These are phyloP conservation scores for Ceratorhiza oryzae-sativae DNA, from an alignment of 1,284 basidiomycete species.

Conservation along the genomic window DNA sequence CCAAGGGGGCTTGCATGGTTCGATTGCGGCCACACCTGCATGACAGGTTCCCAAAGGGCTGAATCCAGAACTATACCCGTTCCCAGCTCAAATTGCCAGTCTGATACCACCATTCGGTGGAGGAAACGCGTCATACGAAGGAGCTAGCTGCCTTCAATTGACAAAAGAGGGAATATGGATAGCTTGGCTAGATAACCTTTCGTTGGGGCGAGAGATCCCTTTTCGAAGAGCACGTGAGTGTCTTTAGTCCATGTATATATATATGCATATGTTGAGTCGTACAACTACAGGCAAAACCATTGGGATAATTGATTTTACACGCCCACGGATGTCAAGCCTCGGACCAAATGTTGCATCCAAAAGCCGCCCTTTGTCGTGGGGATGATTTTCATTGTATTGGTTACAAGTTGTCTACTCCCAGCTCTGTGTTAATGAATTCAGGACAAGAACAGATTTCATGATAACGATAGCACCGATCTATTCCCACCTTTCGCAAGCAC, in stretches of 20 bases:
- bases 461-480: slow-evolving; percentile 3
- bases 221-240: slow-evolving; percentile 4
- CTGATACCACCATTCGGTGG: slow-evolving; percentile 2
- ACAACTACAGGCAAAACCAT: not conserved
- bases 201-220: not conserved
- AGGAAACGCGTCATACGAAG: not conserved
- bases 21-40: not conserved
- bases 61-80: not conserved
- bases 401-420: not conserved
- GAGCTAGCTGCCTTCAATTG: slow-evolving; percentile 14
- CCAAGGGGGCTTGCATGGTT: not conserved
- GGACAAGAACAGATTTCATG: not conserved
- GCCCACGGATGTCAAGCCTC: not conserved
- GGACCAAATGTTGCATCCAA: not conserved
- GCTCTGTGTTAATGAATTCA: slow-evolving; percentile 13
- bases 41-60: not conserved
- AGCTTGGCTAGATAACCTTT: not conserved
- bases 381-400: not conserved
- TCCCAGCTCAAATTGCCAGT: slow-evolving; percentile 2
- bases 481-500: slow-evolving; percentile 76
- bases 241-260: not conserved
- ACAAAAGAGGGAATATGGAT: slow-evolving; percentile 25
- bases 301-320: slow-evolving; percentile 17
- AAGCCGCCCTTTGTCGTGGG: not conserved
- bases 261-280: not conserved